A percentile compares a stretch with the other conserved stretches of the same genome.
These are phyloP conservation scores for Citrus medica DNA, from an alignment of 345 rosid species.

Conservation along the genomic window DNA sequence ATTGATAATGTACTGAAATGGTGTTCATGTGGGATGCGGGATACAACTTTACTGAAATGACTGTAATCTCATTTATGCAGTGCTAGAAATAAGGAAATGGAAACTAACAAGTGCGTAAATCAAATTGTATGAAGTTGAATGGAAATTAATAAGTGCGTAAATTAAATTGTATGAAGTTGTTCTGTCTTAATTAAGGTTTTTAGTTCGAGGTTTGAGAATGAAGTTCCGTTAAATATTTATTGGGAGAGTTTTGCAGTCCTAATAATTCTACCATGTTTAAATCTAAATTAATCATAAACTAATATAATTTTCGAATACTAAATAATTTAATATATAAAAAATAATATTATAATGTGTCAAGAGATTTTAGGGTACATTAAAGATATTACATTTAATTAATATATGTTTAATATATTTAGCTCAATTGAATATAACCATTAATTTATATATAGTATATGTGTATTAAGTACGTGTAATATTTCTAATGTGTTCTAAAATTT, in stretches of 20 bases:
- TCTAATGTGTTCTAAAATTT: accelerated
- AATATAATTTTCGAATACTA: accelerated
- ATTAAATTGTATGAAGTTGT: too few relatives aligned
- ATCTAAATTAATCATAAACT: accelerated
- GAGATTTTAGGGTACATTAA: too few relatives aligned
- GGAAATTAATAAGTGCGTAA: accelerated
- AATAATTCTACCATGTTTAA: accelerated
- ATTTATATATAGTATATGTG: too few relatives aligned
- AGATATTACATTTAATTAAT: too few relatives aligned
- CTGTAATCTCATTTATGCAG: not conserved
- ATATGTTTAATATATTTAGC: too few relatives aligned
- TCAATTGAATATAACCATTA: too few relatives aligned
- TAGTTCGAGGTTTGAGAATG: accelerated
- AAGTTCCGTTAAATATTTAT: accelerated
- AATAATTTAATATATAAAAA: accelerated
- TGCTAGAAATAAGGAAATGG: too few relatives aligned
- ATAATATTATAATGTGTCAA: too few relatives aligned
- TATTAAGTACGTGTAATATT: too few relatives aligned
- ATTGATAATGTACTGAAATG: not conserved
- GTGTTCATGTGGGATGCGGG: not conserved
- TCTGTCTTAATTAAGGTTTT: accelerated
- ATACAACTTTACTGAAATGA: not conserved
- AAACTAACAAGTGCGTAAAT: accelerated
- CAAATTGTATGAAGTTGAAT: too few relatives aligned
- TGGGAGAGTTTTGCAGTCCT: accelerated